Conservation (phyloP, 441 rosid species). For the Jatropha multifida region DNA sequence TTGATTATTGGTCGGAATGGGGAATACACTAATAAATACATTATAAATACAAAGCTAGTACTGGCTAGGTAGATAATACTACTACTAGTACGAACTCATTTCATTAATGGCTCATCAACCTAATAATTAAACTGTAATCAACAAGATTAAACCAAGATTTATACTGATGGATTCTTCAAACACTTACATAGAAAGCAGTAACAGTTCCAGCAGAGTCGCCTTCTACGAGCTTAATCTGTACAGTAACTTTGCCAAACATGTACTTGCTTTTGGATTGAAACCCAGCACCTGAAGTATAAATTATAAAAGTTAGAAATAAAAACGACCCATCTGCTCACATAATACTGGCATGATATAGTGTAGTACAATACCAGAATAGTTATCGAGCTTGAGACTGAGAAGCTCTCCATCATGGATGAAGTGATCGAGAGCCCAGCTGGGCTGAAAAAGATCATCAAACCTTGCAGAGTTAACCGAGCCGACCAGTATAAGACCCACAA, state of each 20-base stretch:
- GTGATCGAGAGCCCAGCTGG: conserved; percentile 90
- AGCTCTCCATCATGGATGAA: conserved; percentile 73
- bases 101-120: neutral
- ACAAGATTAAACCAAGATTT: neutral
- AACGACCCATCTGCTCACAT: no score
- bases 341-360: no score
- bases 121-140: conserved; percentile 18
- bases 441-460: conserved; percentile 72
- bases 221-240: conserved; percentile 89
- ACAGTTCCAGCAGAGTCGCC: conserved; percentile 57
- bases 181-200: conserved; percentile 83
- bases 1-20: neutral
- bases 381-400: conserved; percentile 85
- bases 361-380: conserved; percentile 59
- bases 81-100: neutral
- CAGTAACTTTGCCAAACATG: conserved; percentile 79
- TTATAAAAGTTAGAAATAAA: no score
- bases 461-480: conserved; percentile 36
- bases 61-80: conserved; percentile 4
- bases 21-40: conserved; percentile 18
- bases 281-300: conserved; percentile 67
- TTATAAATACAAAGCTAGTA: conserved; percentile 3
- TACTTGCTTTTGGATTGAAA: conserved; percentile 85
- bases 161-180: neutral
- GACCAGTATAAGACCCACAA: conserved; percentile 17